Evolutionary conservation across 352 stramenopile species (phyloP), one percentile per base, ranked within the genome.

Genomic region (Phytophthora kernoviae): DNA sequence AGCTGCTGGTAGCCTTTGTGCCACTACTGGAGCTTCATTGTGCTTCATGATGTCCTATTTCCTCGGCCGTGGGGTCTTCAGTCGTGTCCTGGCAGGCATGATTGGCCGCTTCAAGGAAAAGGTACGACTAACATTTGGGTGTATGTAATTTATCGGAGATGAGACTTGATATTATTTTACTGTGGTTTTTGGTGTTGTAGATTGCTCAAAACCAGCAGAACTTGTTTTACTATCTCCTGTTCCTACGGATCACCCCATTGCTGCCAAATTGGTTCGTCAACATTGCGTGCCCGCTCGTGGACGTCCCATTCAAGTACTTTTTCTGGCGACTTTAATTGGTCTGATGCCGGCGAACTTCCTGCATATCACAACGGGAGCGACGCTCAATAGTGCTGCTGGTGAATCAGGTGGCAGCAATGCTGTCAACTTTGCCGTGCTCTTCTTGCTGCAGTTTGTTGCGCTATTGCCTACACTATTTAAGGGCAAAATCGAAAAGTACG

Each of bases 231-330:
- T 96, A 96, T 63, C 54, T 96, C 58, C 67, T 96, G n/a, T 96
- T 96, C 58, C 71, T 96, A 37, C 78, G 88, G 18, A 90, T 96
- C 59, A 96, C 88, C 21, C 88, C 88, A 20, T 49, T 96, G 36
- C 58, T 96, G 50, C 88, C 88, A 14, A 96, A 96, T 69, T 96
- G 88, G 88, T 95, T 95, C 47, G 85, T 96, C 55, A 96, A 96
- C 58, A 90, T 96, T 34, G 86, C 86, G 22, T 93, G 81, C 32
- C 88, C 88, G 32, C 70, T 96, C 0, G 88, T 96, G 0, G 85
- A 81, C 39, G 85, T 96, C 39, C 75, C 82, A 44, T 92, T 94
- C 68, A 84, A 85, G 56, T 87, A 91, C 43, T 96, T 96, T 47
- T 91, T 92, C 51, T 91, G 32, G 88, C 84, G 3, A 96, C 88